These are phyloP conservation scores for Raphanus hybrid DNA, from an alignment of 441 rosid species.

Conservation along the genomic window DNA sequence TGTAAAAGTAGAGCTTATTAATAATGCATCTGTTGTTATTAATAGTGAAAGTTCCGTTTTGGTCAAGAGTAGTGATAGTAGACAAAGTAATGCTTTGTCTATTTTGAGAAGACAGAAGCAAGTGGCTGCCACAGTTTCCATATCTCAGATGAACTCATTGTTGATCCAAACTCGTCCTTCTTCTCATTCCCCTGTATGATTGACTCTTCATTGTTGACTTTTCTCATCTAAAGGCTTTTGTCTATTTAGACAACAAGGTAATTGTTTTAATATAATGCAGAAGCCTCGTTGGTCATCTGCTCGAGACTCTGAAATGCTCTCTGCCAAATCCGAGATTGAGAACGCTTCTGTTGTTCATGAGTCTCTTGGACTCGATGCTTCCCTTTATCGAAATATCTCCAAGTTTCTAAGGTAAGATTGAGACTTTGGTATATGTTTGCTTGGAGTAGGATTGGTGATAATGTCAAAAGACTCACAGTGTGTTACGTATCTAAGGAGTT, in stretches of 20 bases:
- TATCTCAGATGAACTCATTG: conserved; percentile 68
- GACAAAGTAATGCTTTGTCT: conserved; percentile 34
- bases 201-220: background rate
- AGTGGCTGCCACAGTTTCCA: conserved; percentile 45
- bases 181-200: conserved; percentile 58
- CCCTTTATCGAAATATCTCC: conserved; percentile 71
- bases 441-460: conserved; percentile 18
- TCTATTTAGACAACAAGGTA: background rate
- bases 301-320: conserved; percentile 64
- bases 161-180: conserved; percentile 51
- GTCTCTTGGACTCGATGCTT: conserved; percentile 50
- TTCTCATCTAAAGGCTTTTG: conserved; percentile 11
- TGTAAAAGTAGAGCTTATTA: conserved; percentile 20
- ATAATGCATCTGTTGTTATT: no score
- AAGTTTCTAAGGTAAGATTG: conserved; percentile 58
- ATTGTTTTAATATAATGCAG: conserved; percentile 39
- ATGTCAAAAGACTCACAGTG: conserved; percentile 10
- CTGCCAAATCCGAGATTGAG: conserved; percentile 61
- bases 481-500: conserved; percentile 60
- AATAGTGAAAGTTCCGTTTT: conserved; percentile 32
- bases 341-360: conserved; percentile 51
- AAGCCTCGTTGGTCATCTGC: conserved; percentile 58
- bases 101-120: conserved; percentile 43
- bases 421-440: conserved; percentile 6
- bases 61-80: no score